phyloP scores from a whole-genome alignment of 495 filamentous ascomycete species.

The Xylaria palmicola region DNA sequence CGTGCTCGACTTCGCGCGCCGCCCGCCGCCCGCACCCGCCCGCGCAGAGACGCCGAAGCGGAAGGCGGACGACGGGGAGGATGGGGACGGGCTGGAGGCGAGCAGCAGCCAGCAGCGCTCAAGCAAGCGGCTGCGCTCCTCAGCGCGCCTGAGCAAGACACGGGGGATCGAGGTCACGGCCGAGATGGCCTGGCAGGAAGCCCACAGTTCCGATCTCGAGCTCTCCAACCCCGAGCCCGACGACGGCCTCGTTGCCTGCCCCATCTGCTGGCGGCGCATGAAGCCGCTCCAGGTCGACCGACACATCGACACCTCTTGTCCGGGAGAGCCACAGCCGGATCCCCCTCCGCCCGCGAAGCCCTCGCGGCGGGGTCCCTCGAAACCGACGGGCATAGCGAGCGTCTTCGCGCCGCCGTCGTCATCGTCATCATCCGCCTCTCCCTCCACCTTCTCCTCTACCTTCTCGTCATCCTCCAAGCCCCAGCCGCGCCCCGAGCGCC shows the following conservation, averaged over 20 bases:
- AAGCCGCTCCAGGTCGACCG: slow-evolving; percentile 68
- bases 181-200: slow-evolving; percentile 36
- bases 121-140: slow-evolving; percentile 49
- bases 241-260: slow-evolving; percentile 78
- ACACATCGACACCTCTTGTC: slow-evolving; percentile 70
- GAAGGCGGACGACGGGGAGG: slow-evolving; percentile 42
- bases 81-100: background rate
- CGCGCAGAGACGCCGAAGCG: slow-evolving; percentile 43
- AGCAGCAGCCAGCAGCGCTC: slow-evolving; percentile 17
- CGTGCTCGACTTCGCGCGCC: slow-evolving; percentile 61
- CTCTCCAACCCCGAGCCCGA: slow-evolving; percentile 43
- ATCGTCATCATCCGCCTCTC: background rate
- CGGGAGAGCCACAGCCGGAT: slow-evolving; percentile 32
- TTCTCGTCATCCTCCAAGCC: slow-evolving; percentile 17
- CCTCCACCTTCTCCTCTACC: background rate
- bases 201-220: slow-evolving; percentile 30
- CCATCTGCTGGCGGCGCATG: slow-evolving; percentile 75
- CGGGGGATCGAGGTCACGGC: slow-evolving; percentile 35
- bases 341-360: slow-evolving; percentile 12
- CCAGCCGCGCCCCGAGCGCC: slow-evolving; percentile 59
- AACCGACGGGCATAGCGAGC: slow-evolving; percentile 24
- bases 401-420: slow-evolving; percentile 12
- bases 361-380: slow-evolving; percentile 12
- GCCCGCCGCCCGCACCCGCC: slow-evolving; percentile 22
- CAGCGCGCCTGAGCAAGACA: slow-evolving; percentile 42